These are phyloP conservation scores for Lasiosphaeris hirsuta DNA, from an alignment of 495 filamentous ascomycete species.

Conservation along the genomic window DNA sequence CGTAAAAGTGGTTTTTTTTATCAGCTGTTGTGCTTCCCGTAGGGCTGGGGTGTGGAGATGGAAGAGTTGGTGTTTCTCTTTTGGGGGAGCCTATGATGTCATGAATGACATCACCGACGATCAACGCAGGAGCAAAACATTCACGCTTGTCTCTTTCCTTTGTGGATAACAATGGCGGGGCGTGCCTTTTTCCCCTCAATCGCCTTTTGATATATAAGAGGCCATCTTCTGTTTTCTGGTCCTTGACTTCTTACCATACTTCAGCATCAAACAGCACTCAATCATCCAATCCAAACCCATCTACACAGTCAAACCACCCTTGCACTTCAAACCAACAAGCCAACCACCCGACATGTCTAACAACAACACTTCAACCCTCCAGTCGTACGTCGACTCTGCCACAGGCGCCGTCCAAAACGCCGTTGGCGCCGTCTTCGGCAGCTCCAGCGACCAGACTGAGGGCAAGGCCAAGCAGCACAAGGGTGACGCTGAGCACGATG, in stretches of 20 bases:
- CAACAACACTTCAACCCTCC: conserved; percentile 70
- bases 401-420: conserved; percentile 68
- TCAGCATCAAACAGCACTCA: not conserved
- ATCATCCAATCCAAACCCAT: not conserved
- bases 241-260: not conserved
- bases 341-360: conserved; percentile 54
- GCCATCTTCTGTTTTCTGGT: not conserved
- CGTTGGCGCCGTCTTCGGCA: conserved; percentile 73
- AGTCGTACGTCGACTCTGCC: conserved; percentile 79
- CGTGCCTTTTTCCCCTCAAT: not conserved
- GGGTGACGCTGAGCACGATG: conserved; percentile 60
- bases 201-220: not conserved
- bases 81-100: conserved; percentile 10
- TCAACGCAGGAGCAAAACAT: not conserved
- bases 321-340: conserved; percentile 11
- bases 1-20: not conserved
- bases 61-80: too few relatives aligned
- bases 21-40: not conserved
- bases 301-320: conserved; percentile 3
- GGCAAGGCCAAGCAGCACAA: conserved; percentile 59
- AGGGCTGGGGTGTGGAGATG: too few relatives aligned
- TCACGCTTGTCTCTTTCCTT: not conserved
- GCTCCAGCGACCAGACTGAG: conserved; percentile 55
- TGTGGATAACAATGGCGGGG: not conserved
- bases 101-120: conserved; percentile 7